Evolutionary conservation across 2,329 filamentous ascomycete genomes (phyloP), one percentile per base, ranked within the genome.

Genomic region (Ophiostoma perfectum): DNA sequence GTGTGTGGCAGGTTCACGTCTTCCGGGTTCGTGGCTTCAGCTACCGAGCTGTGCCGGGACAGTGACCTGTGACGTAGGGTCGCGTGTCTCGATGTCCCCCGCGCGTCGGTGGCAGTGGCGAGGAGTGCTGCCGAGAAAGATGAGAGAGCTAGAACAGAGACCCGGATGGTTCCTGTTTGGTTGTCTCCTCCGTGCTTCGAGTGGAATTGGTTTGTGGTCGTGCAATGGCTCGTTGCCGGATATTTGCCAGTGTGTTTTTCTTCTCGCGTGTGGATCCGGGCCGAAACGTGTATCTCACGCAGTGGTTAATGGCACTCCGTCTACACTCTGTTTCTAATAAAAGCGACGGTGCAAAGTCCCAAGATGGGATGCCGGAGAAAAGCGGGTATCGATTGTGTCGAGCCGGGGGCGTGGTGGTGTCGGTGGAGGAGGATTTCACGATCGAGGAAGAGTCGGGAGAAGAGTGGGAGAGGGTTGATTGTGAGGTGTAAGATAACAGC

Each of bases 331-430:
- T 52, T 18, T 52, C 8, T 36, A 8, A 8, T n/a, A 58, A 39
- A 38, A 60, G 55, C 36, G 6, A 6, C 42, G 42, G 6, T 1
- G 14, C n/a, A 27, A 7, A 52, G 49, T 9, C 49, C 49, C 49
- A 27, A 3, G 49, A 36, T 18, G 9, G 55, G 55, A 38, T 60
- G 44, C 18, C 64, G 60, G 65, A 69, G 55, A 69, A 66, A 66
- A 64, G 65, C 65, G 67, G 67, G 64, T 64, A 64, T 66, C 18
- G 68, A 58, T 58, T 69, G 39, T 62, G 65, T 66, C 68, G 58
- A 60, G 47, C 65, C 60, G 62, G 64, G 55, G 47, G n/a, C 44
- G 67, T 66, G 66, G 55, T 62, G 58, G 38, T 62, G 58, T 18
- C 41, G 38, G 16, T 16, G 60, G 60, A 39, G 55, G 55, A 62